A percentile compares a stretch with the other conserved stretches of the same genome.
Conservation (phyloP, 495 filamentous ascomycete genomes). For the Podospora bellae-mahoneyi region DNA sequence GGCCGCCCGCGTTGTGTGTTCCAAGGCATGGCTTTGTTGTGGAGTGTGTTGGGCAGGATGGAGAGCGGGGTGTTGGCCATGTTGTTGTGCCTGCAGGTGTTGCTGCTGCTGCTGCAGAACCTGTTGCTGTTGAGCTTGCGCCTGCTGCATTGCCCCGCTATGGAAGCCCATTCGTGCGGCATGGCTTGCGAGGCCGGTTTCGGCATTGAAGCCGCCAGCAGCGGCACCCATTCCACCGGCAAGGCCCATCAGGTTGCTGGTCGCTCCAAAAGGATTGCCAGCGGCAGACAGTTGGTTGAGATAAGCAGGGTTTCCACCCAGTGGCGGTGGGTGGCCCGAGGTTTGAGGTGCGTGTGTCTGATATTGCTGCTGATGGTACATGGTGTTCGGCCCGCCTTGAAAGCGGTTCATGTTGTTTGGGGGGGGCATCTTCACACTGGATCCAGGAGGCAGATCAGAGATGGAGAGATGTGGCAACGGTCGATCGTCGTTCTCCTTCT, state of each 20-base stretch:
- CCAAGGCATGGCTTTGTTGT: slow-evolving; percentile 50
- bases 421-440: slow-evolving; percentile 31
- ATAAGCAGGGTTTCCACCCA: slow-evolving; percentile 39
- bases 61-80: slow-evolving; percentile 26
- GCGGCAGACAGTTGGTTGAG: slow-evolving; percentile 59
- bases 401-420: slow-evolving; percentile 29
- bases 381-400: slow-evolving; percentile 34
- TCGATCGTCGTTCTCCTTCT: not conserved
- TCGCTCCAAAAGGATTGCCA: slow-evolving; percentile 63
- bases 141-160: slow-evolving; percentile 69
- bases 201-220: slow-evolving; percentile 54
- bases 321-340: slow-evolving; percentile 38
- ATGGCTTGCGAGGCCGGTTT: slow-evolving; percentile 83
- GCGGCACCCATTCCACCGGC: slow-evolving; percentile 45
- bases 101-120: slow-evolving; percentile 52
- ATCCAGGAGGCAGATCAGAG: slow-evolving; percentile 15
- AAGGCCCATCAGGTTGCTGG: slow-evolving; percentile 58
- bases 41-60: slow-evolving; percentile 42
- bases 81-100: slow-evolving; percentile 43
- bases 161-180: slow-evolving; percentile 84
- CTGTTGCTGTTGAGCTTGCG: slow-evolving; percentile 55
- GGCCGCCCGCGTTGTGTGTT: slow-evolving; percentile 39
- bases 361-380: slow-evolving; percentile 50
- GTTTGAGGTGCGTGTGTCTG: slow-evolving; percentile 44
- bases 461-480: slow-evolving; percentile 1